A percentile compares a stretch with the other conserved stretches of the same genome.
Evolutionary conservation across 2,329 filamentous ascomycete species (phyloP).

Genomic region (Berkeleyomyces basicola): DNA sequence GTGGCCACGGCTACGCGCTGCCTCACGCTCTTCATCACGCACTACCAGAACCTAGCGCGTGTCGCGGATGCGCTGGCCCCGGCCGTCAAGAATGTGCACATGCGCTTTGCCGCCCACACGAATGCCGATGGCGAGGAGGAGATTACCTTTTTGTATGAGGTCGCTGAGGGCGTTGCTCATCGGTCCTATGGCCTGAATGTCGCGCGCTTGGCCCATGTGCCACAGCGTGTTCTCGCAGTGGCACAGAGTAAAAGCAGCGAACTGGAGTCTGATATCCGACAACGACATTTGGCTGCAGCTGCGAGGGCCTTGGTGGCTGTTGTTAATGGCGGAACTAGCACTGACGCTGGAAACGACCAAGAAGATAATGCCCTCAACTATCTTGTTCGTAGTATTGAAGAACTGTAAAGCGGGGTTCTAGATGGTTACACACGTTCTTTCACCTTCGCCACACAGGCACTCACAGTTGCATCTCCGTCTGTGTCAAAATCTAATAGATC

Average conservation of each 20-base stretch:
- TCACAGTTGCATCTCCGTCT: not conserved
- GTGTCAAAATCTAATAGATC: not conserved
- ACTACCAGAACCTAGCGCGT: slow-evolving; percentile 72
- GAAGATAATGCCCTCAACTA: slow-evolving; percentile 32
- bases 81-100: slow-evolving; percentile 74
- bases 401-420: slow-evolving; percentile 28
- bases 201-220: slow-evolving; percentile 68
- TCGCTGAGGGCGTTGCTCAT: slow-evolving; percentile 80
- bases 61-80: slow-evolving; percentile 51
- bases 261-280: slow-evolving; percentile 57
- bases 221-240: slow-evolving; percentile 57
- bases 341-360: not conserved
- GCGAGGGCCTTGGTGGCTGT: slow-evolving; percentile 23
- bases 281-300: slow-evolving; percentile 34
- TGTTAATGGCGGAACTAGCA: slow-evolving; percentile 17
- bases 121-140: slow-evolving; percentile 38
- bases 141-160: slow-evolving; percentile 88
- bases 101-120: slow-evolving; percentile 53
- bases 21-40: slow-evolving; percentile 88
- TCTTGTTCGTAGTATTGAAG: slow-evolving; percentile 39
- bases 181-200: slow-evolving; percentile 91
- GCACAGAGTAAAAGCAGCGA: slow-evolving; percentile 65
- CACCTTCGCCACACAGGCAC: not conserved
- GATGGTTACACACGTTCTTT: not conserved
- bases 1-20: slow-evolving; percentile 59